Conservation (phyloP, 768 basidiomycete species). For the Leccinum uliginosum region DNA sequence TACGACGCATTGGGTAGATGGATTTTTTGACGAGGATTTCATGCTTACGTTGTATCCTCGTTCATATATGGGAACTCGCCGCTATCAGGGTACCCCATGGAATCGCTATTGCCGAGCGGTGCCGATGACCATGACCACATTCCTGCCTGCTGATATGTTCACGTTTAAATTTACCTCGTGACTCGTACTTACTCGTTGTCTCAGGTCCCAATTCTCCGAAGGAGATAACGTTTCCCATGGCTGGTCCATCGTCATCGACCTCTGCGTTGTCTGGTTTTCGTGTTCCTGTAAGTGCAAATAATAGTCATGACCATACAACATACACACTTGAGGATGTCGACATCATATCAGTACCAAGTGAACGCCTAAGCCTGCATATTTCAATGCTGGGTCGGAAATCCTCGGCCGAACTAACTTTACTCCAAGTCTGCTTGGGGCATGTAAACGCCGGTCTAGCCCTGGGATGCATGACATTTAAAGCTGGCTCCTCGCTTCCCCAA, state of each 20-base stretch:
- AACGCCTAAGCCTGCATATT: not conserved
- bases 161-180: not conserved
- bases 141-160: not conserved
- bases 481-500: not conserved
- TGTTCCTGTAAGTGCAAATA: not conserved
- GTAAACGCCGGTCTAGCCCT: not conserved
- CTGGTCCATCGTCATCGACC: not conserved
- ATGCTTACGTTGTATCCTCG: too few relatives aligned
- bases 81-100: not conserved
- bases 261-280: not conserved
- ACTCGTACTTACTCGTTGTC: not conserved
- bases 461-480: conserved; percentile 2
- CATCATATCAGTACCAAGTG: not conserved
- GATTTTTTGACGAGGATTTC: not conserved
- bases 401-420: conserved; percentile 6
- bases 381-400: not conserved
- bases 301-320: not conserved
- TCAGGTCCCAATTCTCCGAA: not conserved
- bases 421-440: not conserved
- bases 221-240: not conserved
- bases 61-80: not conserved
- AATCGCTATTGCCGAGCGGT: not conserved
- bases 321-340: not conserved
- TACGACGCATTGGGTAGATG: not conserved
- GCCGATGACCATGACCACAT: not conserved